Evolutionary conservation across 257 asterid genomes (phyloP), one percentile per base, ranked within the genome.

Genomic region (Capsicum baccatum): DNA sequence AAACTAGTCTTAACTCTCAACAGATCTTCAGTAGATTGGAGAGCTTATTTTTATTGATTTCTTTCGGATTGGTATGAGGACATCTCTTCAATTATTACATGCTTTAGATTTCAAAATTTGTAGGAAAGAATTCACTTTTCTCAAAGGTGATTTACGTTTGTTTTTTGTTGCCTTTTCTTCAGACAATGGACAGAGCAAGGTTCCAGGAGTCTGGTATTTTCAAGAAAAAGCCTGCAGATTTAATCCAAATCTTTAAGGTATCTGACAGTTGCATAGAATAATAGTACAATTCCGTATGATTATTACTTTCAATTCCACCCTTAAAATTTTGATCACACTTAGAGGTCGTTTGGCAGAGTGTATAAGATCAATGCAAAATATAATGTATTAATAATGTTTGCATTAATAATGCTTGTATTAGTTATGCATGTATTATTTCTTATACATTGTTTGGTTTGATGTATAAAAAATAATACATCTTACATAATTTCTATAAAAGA

Each of bases 111-210:
- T 73, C 60, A 73, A 19, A 48, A 12, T 73, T n/a, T 73, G 59
- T 19, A 73, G 80, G 13, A 50, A 50, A 74, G 44, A 50, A 35
- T 54, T 74, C 8, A 74, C n/a, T 26, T 26, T 26, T 26, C 33
- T 26, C 33, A 26, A 26, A 26, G 33, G 33, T 26, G 33, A 26
- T 6, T 35, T 60, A 11, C 11, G n/a, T 76, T 59, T 70, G 19
- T 35, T 37, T 19, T 12, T n/a, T 21, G 52, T 82, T 84, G 50
- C 48, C 74, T 84, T 83, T 84, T 87, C 79, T 86, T 80, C 87
- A 95, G 98, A 95, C 98, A 80, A 93, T 95, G 98, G 98, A 95
- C 79, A 93, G 98, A 85, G 96, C 98, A 69, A 91, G 98, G 85
- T 95, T 90, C 82, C 94, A 89, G 88, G 98, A 95, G 86, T 91